These are phyloP conservation scores for Erigeron philadelphicus DNA, from an alignment of 140 eudicot genomes.

Conservation along the genomic window DNA sequence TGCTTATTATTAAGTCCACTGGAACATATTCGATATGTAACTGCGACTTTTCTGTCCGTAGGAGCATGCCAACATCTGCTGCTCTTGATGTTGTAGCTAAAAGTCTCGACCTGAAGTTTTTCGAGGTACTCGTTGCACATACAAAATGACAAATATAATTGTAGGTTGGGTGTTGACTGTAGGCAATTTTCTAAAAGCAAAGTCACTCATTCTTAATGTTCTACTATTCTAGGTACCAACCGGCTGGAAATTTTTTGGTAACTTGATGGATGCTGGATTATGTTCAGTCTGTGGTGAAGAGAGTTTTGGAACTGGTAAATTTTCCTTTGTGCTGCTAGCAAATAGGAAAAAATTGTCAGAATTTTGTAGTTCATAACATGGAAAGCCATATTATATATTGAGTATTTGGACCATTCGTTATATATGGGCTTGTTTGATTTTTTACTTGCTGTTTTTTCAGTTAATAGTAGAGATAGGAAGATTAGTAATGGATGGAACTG, in stretches of 20 bases:
- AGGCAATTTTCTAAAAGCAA: constrained; percentile 10
- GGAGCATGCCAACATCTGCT: constrained; percentile 97
- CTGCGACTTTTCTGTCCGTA: constrained; percentile 30
- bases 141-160: neutral
- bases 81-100: constrained; percentile 94
- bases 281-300: constrained; percentile 95
- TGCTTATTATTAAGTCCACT: neutral
- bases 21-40: constrained; percentile 15
- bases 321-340: neutral
- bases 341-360: too few relatives aligned
- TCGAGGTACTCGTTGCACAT: constrained; percentile 48
- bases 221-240: constrained; percentile 72
- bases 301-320: constrained; percentile 83
- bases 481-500: neutral
- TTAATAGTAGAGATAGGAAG: too few relatives aligned
- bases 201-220: constrained; percentile 14
- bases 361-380: too few relatives aligned
- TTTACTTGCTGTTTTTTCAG: too few relatives aligned
- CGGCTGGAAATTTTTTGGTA: constrained; percentile 95
- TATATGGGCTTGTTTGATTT: too few relatives aligned
- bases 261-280: constrained; percentile 82
- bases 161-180: neutral
- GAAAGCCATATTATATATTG: too few relatives aligned
- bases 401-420: too few relatives aligned
- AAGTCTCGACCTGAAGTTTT: constrained; percentile 59